Percentiles rank a stretch among this genome's conserved stretches.
Evolutionary conservation across 495 filamentous ascomycete genomes (phyloP).

Genomic region (Cercophora sp.): DNA sequence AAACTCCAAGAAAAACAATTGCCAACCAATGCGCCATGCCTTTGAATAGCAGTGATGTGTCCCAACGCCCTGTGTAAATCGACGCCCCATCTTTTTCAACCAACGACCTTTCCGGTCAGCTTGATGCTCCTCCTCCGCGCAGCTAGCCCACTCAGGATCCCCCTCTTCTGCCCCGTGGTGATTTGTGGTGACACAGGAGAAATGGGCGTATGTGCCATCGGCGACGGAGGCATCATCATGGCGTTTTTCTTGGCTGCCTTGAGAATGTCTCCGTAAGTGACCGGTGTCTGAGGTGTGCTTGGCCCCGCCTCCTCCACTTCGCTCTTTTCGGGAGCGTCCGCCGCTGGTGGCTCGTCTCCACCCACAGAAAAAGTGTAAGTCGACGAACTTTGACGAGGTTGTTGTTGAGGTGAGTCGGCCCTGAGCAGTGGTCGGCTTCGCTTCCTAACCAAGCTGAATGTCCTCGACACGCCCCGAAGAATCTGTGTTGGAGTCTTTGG

Average conservation of each 20-base stretch:
- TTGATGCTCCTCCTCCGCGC: slow-evolving; percentile 40
- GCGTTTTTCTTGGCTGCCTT: slow-evolving; percentile 34
- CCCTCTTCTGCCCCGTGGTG: slow-evolving; percentile 24
- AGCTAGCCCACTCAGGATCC: slow-evolving; percentile 39
- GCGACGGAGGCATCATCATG: slow-evolving; percentile 21
- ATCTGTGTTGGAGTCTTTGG: slow-evolving; percentile 38
- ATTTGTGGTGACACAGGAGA: slow-evolving; percentile 24
- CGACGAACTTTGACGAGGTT: slow-evolving; percentile 8
- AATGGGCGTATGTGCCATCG: slow-evolving; percentile 11
- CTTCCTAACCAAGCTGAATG: slow-evolving; percentile 43
- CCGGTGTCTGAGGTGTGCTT: slow-evolving; percentile 29
- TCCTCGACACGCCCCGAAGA: slow-evolving; percentile 41
- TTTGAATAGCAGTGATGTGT: not conserved
- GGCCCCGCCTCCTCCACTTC: slow-evolving; percentile 8
- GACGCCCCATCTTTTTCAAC: not conserved
- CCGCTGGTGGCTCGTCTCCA: slow-evolving; percentile 9
- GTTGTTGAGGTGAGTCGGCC: slow-evolving; percentile 17
- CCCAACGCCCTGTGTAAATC: not conserved
- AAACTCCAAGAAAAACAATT: not conserved
- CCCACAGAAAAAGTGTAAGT: not conserved
- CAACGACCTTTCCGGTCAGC: slow-evolving; percentile 20
- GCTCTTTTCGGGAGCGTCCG: slow-evolving; percentile 7
- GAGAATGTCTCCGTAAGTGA: slow-evolving; percentile 39
- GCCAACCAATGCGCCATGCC: not conserved
- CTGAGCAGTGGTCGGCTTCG: slow-evolving; percentile 42